Percentiles rank a stretch among this genome's conserved stretches.
Evolutionary conservation across 2,329 filamentous ascomycete genomes (phyloP).

Genomic region (Raffaelea deltoideospora): DNA sequence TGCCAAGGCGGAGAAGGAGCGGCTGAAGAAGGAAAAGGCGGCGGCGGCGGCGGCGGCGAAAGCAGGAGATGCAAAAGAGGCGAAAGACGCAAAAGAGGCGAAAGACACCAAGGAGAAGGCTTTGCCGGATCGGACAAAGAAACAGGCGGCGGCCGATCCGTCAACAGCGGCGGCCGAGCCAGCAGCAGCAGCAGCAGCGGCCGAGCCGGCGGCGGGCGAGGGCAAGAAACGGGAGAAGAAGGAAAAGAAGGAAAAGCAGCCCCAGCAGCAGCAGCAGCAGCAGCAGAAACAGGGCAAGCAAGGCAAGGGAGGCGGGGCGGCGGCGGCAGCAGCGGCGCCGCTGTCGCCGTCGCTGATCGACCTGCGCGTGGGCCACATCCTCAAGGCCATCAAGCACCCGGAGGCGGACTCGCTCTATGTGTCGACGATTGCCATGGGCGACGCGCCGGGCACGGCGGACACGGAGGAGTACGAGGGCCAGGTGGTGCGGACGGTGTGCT

Average conservation of each 20-base stretch:
- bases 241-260: slow-evolving; percentile 81
- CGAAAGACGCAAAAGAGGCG: no score
- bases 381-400: slow-evolving; percentile 89
- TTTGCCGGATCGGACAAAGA: slow-evolving; percentile 46
- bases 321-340: slow-evolving; percentile 58
- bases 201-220: slow-evolving; percentile 17
- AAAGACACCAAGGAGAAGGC: slow-evolving; percentile 30
- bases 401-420: slow-evolving; percentile 95
- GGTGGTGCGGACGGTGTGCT: slow-evolving; percentile 88
- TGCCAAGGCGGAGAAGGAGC: slow-evolving; percentile 90
- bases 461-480: slow-evolving; percentile 85
- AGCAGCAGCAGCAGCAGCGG: slow-evolving; percentile 30
- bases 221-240: slow-evolving; percentile 73
- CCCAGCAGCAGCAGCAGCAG: slow-evolving; percentile 59
- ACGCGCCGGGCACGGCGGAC: slow-evolving; percentile 72
- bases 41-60: slow-evolving; percentile 41
- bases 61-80: no score
- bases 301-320: no score
- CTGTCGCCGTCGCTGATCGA: slow-evolving; percentile 80
- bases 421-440: slow-evolving; percentile 87
- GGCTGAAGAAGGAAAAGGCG: slow-evolving; percentile 90
- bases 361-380: slow-evolving; percentile 89
- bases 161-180: no score
- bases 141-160: slow-evolving; percentile 20
- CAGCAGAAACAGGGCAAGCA: slow-evolving; percentile 63